A percentile compares a stretch with the other conserved stretches of the same genome.
Evolutionary conservation across 805 yeast species (phyloP).

Genomic region (Metschnikowia colocasiae): DNA sequence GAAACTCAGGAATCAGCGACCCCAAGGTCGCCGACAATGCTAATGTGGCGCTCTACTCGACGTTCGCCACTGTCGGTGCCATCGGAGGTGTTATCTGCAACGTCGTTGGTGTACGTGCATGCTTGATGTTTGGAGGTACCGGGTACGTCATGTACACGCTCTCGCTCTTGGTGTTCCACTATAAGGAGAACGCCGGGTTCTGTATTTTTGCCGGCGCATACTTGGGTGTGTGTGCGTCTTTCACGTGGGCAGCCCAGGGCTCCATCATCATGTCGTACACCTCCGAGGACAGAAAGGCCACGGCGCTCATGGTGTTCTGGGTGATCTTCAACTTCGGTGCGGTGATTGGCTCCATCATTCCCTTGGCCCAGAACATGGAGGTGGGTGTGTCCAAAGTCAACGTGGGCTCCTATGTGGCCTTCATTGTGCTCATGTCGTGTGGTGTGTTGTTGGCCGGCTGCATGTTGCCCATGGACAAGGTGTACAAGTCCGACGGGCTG

Average conservation of each 20-base stretch:
- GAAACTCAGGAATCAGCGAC: slow-evolving; percentile 43
- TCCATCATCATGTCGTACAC: slow-evolving; percentile 57
- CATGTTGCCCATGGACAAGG: slow-evolving; percentile 48
- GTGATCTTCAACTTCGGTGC: slow-evolving; percentile 59
- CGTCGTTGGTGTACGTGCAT: slow-evolving; percentile 42
- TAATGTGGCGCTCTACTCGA: slow-evolving; percentile 49
- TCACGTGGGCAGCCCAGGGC: slow-evolving; percentile 60
- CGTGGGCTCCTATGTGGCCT: slow-evolving; percentile 53
- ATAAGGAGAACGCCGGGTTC: slow-evolving; percentile 46
- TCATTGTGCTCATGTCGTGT: slow-evolving; percentile 46
- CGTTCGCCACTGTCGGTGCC: slow-evolving; percentile 57
- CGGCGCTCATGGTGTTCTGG: slow-evolving; percentile 55
- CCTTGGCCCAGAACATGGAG: slow-evolving; percentile 51
- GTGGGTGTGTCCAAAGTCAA: slow-evolving; percentile 30
- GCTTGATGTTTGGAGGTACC: slow-evolving; percentile 50
- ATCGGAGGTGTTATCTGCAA: slow-evolving; percentile 55
- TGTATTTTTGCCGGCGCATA: slow-evolving; percentile 55
- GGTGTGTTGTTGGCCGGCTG: slow-evolving; percentile 45
- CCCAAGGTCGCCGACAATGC: slow-evolving; percentile 44
- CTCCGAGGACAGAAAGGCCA: slow-evolving; percentile 49
- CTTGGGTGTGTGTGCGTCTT: slow-evolving; percentile 53
- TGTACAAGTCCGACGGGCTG: slow-evolving; percentile 48
- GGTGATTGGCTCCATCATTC: slow-evolving; percentile 55
- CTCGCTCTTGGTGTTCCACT: slow-evolving; percentile 47
- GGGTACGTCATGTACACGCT: slow-evolving; percentile 55